Evolutionary conservation across 1,139 yeast species (phyloP).

Genomic region (Hansenula anomala): DNA sequence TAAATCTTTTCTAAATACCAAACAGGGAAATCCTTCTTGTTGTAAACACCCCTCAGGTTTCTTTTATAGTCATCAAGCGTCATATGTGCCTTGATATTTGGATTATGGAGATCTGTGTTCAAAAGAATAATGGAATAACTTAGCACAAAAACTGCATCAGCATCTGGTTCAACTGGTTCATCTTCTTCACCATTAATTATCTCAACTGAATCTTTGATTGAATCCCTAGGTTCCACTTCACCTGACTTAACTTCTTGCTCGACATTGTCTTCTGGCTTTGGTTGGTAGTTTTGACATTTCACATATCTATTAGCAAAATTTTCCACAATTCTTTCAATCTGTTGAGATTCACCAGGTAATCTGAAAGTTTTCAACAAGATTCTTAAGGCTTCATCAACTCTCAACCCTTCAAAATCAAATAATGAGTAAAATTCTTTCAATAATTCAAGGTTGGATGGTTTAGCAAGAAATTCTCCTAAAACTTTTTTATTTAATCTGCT

Average conservation of each 20-base stretch:
- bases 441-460: conserved; percentile 59
- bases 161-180: conserved; percentile 54
- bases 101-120: conserved; percentile 75
- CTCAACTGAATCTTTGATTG: not conserved
- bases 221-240: not conserved
- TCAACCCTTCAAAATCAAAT: conserved; percentile 69
- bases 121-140: conserved; percentile 75
- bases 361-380: conserved; percentile 78
- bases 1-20: conserved; percentile 84
- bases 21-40: conserved; percentile 70
- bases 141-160: conserved; percentile 67
- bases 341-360: conserved; percentile 96
- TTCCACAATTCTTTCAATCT: conserved; percentile 88
- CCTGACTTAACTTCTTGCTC: conserved; percentile 18
- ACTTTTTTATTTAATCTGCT: conserved; percentile 81
- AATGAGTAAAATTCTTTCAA: conserved; percentile 60
- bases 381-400: conserved; percentile 93
- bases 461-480: conserved; percentile 82
- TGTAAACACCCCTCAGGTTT: conserved; percentile 77
- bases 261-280: conserved; percentile 17
- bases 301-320: conserved; percentile 80
- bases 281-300: conserved; percentile 42
- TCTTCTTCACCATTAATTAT: conserved; percentile 42
- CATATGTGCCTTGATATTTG: conserved; percentile 84
- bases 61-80: conserved; percentile 73